Evolutionary conservation across 202 grass and related monocot species (phyloP), one percentile per base, ranked within the genome.

Genomic region (Hordeum pubiflorum): DNA sequence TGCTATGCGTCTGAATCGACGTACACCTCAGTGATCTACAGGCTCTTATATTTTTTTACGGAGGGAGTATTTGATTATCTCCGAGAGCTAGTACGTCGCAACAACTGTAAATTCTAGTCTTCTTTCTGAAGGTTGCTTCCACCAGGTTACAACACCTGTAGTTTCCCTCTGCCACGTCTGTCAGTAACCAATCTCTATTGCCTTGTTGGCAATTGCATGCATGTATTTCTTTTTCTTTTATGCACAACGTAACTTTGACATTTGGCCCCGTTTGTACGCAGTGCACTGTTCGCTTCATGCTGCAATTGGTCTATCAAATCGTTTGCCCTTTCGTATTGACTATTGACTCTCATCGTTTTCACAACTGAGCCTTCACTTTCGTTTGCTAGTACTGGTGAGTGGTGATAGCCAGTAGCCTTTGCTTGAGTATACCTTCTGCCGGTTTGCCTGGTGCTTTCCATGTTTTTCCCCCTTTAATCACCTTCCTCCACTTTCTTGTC

Each of bases 241-340:
- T 27, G 26, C 26, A 5, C 82, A 89, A 81, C 24, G 34, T 72
- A 46, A 12, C 82, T 78, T 89, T 31, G 76, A 58, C 44, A 60
- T 6, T 89, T 81, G 66, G 66, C 78, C 44, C 27, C 66, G 58
- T 74, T 39, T 9, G 67, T 31, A 34, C 15, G 63, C 37, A 59
- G 4, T n/a, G 50, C 66, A 12, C 13, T 37, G 23, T 80, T 82
- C 55, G 46, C 21, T 82, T 57, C 46, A 57, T 58, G 40, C 26
- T 39, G 48, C 68, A 61, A 38, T 48, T 6, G 37, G 14, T 10
- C 54, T 57, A 58, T 72, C 56, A 32, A 24, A 37, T 46, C 5
- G 14, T 24, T 58, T 55, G 5, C 43, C 14, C 31, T 24, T 76
- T 55, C 40, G 81, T 48, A 48, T 15, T 15, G 40, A 9, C 39